Base-by-base conservation (phyloP, 805 yeast species). In the Candida maesae region DNA sequence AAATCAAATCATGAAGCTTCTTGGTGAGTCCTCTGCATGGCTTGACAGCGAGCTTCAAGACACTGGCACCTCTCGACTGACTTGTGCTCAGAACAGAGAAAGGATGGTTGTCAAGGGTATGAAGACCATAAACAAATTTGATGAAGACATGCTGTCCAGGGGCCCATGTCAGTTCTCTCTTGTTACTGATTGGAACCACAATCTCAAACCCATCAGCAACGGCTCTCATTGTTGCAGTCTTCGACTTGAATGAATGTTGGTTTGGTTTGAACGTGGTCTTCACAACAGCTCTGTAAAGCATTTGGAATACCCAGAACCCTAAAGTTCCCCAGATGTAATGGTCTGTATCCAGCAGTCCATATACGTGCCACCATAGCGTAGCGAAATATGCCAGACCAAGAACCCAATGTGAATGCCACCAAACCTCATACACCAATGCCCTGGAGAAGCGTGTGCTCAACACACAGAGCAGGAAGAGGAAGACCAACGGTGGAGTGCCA, bases 61-160 rank as follows among this genome's bases (percentile, higher is more conserved):
- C 20, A 11, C 27, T 33, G 11, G 64, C 63, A 7, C 53, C 48
- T 3, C 41, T 29, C 3, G 51, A 51, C 24, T 55, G 52, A 17
- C 49, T 52, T 19, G 62, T 47, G 4, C 73, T 67, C 20, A 71
- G 46, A 8, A 76, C 68, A 1, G 81, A 74, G 51, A 77, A 77
- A 11, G 82, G 82, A 56, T 77, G 83, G 46, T 69, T 74, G 45
- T 76, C 79, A 16, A 74, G 49, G 17, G 74, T 58, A 29, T 67
- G 60, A 13, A 64, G 46, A 2, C 73, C 77, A 3, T 62, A n/a
- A 16, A 54, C 59, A 42, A 73, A 71, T 49, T 80, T 64, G 16
- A 77, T 55, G 47, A 63, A 74, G 5, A 75, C 59, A 56, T 77
- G 83, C 44, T 77, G 82, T 18, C 83, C 81, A 2, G 81, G 73